phyloP scores from a whole-genome alignment of 2,329 filamentous ascomycete species.

The Ophiocordyceps camponoti-rufipedis region DNA sequence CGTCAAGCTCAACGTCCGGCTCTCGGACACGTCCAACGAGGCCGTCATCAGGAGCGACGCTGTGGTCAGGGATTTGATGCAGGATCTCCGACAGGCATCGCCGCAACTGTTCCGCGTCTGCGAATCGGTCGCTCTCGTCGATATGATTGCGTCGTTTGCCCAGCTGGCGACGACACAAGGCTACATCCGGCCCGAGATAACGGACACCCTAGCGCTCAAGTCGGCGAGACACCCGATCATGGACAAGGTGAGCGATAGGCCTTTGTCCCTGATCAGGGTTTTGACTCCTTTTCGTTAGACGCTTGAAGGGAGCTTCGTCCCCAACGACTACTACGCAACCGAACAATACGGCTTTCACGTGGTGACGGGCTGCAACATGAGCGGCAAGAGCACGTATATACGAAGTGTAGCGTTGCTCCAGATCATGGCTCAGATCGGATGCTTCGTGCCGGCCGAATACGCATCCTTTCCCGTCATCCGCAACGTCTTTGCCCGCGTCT shows the following conservation, averaged over 20 bases:
- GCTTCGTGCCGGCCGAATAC: slow-evolving; percentile 73
- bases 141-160: slow-evolving; percentile 67
- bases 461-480: slow-evolving; percentile 65
- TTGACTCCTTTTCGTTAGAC: slow-evolving; percentile 19
- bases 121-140: slow-evolving; percentile 70
- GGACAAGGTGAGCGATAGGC: slow-evolving; percentile 38
- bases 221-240: slow-evolving; percentile 61
- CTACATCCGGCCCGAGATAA: slow-evolving; percentile 49
- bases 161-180: slow-evolving; percentile 47
- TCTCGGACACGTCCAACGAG: slow-evolving; percentile 68
- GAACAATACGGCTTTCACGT: slow-evolving; percentile 74
- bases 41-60: slow-evolving; percentile 68
- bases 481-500: slow-evolving; percentile 74
- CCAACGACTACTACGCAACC: slow-evolving; percentile 80
- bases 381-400: slow-evolving; percentile 92
- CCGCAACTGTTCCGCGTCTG: slow-evolving; percentile 66
- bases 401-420: slow-evolving; percentile 65
- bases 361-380: slow-evolving; percentile 96
- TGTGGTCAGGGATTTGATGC: slow-evolving; percentile 53
- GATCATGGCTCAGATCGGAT: slow-evolving; percentile 88
- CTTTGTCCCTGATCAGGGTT: too few relatives aligned
- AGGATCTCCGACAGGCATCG: slow-evolving; percentile 52
- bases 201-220: slow-evolving; percentile 52
- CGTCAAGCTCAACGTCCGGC: slow-evolving; percentile 61
- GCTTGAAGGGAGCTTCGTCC: slow-evolving; percentile 51